Conservation (phyloP, 2,329 filamentous ascomycete species). For the Fusarium penzigii region DNA sequence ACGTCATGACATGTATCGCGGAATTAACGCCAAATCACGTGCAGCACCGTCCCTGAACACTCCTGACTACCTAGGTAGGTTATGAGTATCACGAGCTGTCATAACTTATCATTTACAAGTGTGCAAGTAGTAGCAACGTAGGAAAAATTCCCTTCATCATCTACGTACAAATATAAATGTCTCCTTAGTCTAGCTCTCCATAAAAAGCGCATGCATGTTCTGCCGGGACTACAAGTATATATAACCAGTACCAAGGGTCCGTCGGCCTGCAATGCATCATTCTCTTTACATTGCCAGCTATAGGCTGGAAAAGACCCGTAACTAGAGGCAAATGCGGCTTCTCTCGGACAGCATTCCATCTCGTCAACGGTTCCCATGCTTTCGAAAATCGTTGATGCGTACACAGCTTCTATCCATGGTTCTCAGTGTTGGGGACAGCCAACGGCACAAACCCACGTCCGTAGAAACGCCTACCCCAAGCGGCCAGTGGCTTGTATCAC, state of each 20-base stretch:
- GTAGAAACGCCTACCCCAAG: conserved; percentile 22
- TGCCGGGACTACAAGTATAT: conserved; percentile 17
- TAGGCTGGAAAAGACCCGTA: neutral
- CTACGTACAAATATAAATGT: neutral
- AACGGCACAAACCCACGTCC: conserved; percentile 10
- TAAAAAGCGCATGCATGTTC: conserved; percentile 15
- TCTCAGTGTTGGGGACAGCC: conserved; percentile 8
- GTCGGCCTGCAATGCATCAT: neutral
- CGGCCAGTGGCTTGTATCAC: conserved; percentile 16
- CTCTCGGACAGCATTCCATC: neutral
- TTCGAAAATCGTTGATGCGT: conserved; percentile 11
- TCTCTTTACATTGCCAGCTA: neutral
- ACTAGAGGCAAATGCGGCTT: neutral
- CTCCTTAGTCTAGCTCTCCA: neutral
- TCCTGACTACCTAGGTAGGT: neutral
- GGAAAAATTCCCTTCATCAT: too few relatives aligned
- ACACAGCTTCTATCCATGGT: conserved; percentile 26
- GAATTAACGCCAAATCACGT: conserved; percentile 42
- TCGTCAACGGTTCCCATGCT: conserved; percentile 10
- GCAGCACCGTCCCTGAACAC: conserved; percentile 4
- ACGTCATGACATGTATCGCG: conserved; percentile 29
- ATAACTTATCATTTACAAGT: too few relatives aligned
- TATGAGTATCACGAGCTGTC: too few relatives aligned
- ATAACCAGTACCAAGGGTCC: conserved; percentile 19
- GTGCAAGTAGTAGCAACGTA: too few relatives aligned